Evolutionary conservation across 306 rosid genomes (phyloP), one percentile per base, ranked within the genome.

Genomic region (Pyrus pyrifolia): DNA sequence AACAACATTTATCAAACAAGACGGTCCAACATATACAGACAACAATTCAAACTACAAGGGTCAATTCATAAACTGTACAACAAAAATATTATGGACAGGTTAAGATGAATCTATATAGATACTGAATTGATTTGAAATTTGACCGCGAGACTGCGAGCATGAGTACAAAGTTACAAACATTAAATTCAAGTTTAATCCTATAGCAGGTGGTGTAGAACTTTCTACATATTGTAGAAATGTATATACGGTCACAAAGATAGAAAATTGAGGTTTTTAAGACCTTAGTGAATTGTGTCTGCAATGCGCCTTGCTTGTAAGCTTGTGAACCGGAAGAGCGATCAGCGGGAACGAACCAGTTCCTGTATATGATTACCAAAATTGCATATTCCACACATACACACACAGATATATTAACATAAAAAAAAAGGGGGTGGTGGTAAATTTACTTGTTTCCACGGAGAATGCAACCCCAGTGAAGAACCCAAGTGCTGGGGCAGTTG

Each of bases 251-350:
- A 59, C 10, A 40, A 21, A 45, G 5, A 12, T 13, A 18, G 45
- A 12, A 12, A 70, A 51, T 29, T 49, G 25, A 9, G 59, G 23
- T 46, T 29, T 70, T 38, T 4, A 58, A 52, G 69, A 83, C 86
- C 81, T 79, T 83, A n/a, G 31, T 29, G 64, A 83, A 83, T 66
- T 75, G 86, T 15, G 83, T 75, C 71, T 83, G 86, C 78, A 83
- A 33, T 66, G 78, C 77, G 2, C 86, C 83, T 23, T 64, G 75
- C 78, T 75, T 75, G 57, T 65, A 83, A 45, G 61, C 15, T 29
- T 65, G 73, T 31, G 80, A 27, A 49, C 86, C 78, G 11, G 75
- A 75, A 64, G 80, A 40, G 67, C 61, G 62, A 58, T 76, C 78
- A 17, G 53, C 68, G 10, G 81, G 63, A 58, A 83, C 40, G 68